Base-by-base conservation (phyloP, 805 yeast genomes). In the Lipomyces chichibuensis region DNA sequence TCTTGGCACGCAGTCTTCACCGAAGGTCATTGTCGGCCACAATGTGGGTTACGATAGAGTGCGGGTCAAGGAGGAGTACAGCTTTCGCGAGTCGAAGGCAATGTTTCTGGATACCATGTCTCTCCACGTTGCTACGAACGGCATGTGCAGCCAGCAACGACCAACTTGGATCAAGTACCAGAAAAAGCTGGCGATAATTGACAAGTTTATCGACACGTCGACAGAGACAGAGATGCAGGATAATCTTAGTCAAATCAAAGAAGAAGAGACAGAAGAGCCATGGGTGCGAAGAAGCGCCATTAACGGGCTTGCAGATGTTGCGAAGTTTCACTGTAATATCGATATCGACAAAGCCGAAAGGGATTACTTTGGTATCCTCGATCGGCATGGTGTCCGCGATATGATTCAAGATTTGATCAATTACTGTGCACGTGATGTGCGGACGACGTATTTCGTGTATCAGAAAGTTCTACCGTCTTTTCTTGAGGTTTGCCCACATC, bases 91-190 rank as follows among this genome's bases (percentile, higher is more conserved):
- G 57, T 82, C 96, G 0, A 86, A 88, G 71, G 90, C 91, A 1
- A 92, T 92, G 77, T 95, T 81, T 74, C 71, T 96, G 65, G 99
- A 95, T 77, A 93, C 97, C 0, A 90, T 94, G 92, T 89, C 98
- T 0, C 79, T 95, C 23, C 99, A 95, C 77, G 86, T 93, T 43
- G 96, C 98, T 0, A 85, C 88, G 0, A 86, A 89, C 60, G 99
- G 99, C 0, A 88, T 95, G 85, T 91, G 97, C 76, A 91, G 98
- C 2, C 87, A 91, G 72, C 99, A 95, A 75, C 79, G 98, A 68
- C 89, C 92, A 0, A 82, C 84, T 20, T 95, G 95, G 90, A 76
- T 85, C 72, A 87, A 74, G 55, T 64, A 70, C 35, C 69, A 72
- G 39, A 76, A 78, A 67, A 58, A 27, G 25, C 23, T 29, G 14